These are phyloP conservation scores for Leishmania major DNA, from an alignment of 208 protist genomes.

Conservation along the genomic window DNA sequence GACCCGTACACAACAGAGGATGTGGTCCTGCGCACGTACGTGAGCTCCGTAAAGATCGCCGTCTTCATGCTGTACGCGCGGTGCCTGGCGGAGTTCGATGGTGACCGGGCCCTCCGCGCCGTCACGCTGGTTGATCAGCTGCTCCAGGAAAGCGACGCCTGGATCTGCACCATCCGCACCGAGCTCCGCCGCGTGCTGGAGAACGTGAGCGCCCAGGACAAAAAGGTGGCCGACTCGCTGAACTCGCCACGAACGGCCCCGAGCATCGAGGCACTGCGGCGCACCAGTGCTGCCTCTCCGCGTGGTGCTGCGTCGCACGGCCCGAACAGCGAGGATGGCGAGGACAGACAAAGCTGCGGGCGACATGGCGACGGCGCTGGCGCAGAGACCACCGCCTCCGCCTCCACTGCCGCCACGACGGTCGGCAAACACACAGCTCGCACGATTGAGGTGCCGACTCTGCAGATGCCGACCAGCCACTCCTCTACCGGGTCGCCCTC, in stretches of 20 bases:
- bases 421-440: neutral
- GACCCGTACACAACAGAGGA: constrained; percentile 69
- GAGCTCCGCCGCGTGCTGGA: constrained; percentile 29
- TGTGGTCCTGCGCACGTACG: constrained; percentile 65
- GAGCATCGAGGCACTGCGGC: constrained; percentile 16
- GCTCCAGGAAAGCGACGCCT: constrained; percentile 58
- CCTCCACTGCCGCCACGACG: neutral
- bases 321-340: constrained; percentile 2
- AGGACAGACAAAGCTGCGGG: neutral
- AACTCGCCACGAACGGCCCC: constrained; percentile 9
- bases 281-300: neutral
- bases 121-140: constrained; percentile 40
- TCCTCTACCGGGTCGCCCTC: constrained; percentile 5
- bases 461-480: constrained; percentile 15
- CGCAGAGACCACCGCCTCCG: neutral
- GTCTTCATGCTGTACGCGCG: constrained; percentile 82
- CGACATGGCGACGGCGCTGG: neutral
- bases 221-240: constrained; percentile 1
- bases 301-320: constrained; percentile 3
- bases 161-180: constrained; percentile 43
- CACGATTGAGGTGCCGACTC: constrained; percentile 27
- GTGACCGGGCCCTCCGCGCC: constrained; percentile 61
- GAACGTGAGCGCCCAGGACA: constrained; percentile 18
- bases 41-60: constrained; percentile 69
- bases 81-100: constrained; percentile 80